Base-by-base conservation (phyloP, 148 eudicot genomes). In the Heliosperma pusillum region DNA sequence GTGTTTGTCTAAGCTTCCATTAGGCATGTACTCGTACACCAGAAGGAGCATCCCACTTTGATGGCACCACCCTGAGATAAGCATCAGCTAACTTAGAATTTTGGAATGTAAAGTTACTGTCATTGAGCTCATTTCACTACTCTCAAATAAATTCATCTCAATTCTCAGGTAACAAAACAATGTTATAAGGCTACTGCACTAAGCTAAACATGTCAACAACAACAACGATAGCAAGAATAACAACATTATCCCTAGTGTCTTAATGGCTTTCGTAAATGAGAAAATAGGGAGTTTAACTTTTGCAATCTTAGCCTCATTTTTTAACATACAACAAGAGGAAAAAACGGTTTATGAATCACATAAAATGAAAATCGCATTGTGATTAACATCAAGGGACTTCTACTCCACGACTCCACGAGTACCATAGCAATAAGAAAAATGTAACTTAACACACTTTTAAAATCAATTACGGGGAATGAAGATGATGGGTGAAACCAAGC, bases 11-110 rank as follows among this genome's bases (percentile, higher is more conserved):
- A 93, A 87, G 73, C 97, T 91, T 16, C 97, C 95, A 1, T 91
- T 93, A 1, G 94, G 93, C 97, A 93, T 87, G 87, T 88, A 91
- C 60, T 93, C 94, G 40, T 93, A 93, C 0, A 93, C 89, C 30
- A 93, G 61, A 0, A 93, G 83, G 1, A 91, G 86, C 84, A 82
- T 87, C 62, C 87, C 91, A 11, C 82, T 83, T 81, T 88, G 84
- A 87, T 93, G 92, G 68, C 97, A 93, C 98, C 98, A 93, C 7
- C 98, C 98, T 93, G 87, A 53, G 15, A 62, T 42, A 72, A 61
- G 13, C 47, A 53, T 40, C 13, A 16, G 55, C 55, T 10, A 19
- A 75, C 26, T 47, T 50, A 79, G 27, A 61, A 19, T 25, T 10
- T 40, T 1, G 11, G 30, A 10, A 9, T 61, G 12, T 61, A 5